Percentiles rank a stretch among this genome's conserved stretches.
These are phyloP conservation scores for Viola pubescens DNA, from an alignment of 441 rosid species.

Conservation along the genomic window DNA sequence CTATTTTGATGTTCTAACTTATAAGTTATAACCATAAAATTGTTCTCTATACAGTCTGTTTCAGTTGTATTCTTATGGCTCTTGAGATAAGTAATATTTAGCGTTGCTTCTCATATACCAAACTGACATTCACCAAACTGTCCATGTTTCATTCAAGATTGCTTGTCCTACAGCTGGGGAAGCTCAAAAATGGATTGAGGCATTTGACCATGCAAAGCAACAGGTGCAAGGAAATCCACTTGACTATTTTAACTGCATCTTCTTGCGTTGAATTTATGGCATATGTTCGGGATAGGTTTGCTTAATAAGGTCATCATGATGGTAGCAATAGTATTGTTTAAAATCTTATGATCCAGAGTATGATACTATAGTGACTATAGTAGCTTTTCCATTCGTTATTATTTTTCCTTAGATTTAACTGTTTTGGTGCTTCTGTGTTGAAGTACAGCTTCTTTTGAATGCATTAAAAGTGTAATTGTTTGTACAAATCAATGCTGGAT, in stretches of 20 bases:
- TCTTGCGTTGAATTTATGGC: not conserved
- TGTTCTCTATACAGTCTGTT: too few relatives aligned
- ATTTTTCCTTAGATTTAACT: too few relatives aligned
- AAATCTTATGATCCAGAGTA: too few relatives aligned
- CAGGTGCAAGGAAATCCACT: constrained; percentile 45
- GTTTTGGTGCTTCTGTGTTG: not conserved
- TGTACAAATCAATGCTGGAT: not conserved
- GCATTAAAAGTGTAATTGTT: not conserved
- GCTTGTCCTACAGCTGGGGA: constrained; percentile 93
- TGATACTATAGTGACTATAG: too few relatives aligned
- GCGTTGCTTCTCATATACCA: not conserved
- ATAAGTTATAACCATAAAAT: too few relatives aligned
- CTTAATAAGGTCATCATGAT: constrained; percentile 3
- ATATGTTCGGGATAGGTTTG: not conserved
- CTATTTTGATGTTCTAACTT: too few relatives aligned
- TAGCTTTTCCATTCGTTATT: too few relatives aligned
- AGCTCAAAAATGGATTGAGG: constrained; percentile 84
- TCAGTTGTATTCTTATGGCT: too few relatives aligned
- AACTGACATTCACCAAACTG: constrained; percentile 13
- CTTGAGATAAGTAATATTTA: not conserved
- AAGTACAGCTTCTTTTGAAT: not conserved
- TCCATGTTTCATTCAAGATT: constrained; percentile 47
- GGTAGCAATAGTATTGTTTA: not conserved
- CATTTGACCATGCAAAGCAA: constrained; percentile 91
- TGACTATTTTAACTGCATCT: constrained; percentile 10